Base-by-base conservation (phyloP, 139 green algal species). In the Edaphochlamys debaryana region DNA sequence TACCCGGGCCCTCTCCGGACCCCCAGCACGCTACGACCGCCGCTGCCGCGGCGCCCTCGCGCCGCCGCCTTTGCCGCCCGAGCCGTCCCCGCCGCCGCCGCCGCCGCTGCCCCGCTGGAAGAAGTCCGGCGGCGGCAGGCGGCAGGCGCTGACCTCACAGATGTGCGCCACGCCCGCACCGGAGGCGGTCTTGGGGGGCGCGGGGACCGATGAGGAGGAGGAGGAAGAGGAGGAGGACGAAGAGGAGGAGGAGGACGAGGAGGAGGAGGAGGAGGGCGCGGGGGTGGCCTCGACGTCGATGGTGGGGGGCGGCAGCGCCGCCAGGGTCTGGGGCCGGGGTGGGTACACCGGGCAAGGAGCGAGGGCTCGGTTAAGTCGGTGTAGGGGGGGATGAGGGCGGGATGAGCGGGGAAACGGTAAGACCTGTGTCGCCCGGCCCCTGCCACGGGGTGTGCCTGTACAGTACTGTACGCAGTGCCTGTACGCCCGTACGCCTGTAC, bases 141-240 rank as follows among this genome's bases (percentile, higher is more conserved):
- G 66, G 87, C 93, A 96, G 22, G 76, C 82, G 32, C 87, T 69
- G 34, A 87, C 45, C 41, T 96, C 93, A 67, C 93, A 96, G 4
- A 96, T 22, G 69, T 96, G 92, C 20, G 80, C 29, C 3, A 79
- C 79, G 30, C 89, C 89, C 4, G 70, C 32, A 25, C 82, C 82
- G 54, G 22, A 50, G 40, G 48, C 34, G 19, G 64, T 67, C 60
- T 79, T 82, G 37, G 48, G 66, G 48, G 54, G 75, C 48, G 50
- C 69, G 66, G 63, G 52, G 67, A 40, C 37, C 41, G 70, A 41
- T 37, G 58, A 54, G 29, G 32, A 15, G 3, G 42, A 66, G 37
- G 69, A 45, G 13, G 50, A 25, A 32, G 72, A 4, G 37, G 74
- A 54, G 8, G 64, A n/a, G n/a, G n/a, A n/a, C 41, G 70, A 41